Conservation (phyloP, 2,329 filamentous ascomycete species). For the Aschersonia sp. region DNA sequence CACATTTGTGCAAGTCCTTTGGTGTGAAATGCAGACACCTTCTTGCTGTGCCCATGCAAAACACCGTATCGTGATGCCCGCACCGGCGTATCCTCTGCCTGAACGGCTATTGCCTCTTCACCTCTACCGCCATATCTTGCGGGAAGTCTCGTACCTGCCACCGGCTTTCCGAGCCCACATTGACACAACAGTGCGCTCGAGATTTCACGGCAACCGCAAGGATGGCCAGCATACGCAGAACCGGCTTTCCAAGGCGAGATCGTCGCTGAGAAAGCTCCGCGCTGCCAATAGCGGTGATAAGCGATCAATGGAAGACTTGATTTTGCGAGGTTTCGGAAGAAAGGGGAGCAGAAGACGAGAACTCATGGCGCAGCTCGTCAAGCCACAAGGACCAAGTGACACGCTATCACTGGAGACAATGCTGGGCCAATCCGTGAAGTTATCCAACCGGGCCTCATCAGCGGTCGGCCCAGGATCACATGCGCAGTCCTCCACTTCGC, state of each 20-base stretch:
- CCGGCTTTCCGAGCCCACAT: constrained; percentile 31
- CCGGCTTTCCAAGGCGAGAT: constrained; percentile 25
- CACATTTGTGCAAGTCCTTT: no score
- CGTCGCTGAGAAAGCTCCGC: constrained; percentile 31
- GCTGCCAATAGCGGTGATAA: constrained; percentile 38
- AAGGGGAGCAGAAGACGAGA: constrained; percentile 34
- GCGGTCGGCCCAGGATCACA: neutral
- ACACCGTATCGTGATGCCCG: constrained; percentile 11
- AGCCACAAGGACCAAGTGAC: constrained; percentile 20
- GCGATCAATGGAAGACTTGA: constrained; percentile 29
- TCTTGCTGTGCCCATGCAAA: neutral
- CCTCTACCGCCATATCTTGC: constrained; percentile 44
- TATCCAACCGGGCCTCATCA: neutral
- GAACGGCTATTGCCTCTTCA: constrained; percentile 12
- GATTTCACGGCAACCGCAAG: constrained; percentile 27
- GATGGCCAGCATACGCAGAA: constrained; percentile 12
- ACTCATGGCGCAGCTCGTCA: constrained; percentile 26
- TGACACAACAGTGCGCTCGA: constrained; percentile 24
- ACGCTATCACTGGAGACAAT: constrained; percentile 24
- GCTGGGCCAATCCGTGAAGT: constrained; percentile 5
- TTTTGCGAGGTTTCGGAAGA: constrained; percentile 37
- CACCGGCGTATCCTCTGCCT: constrained; percentile 12
- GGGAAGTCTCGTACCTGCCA: constrained; percentile 46
- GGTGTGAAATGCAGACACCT: no score
- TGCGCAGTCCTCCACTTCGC: no score